Evolutionary conservation across 495 filamentous ascomycete genomes (phyloP).

Genomic region (Cladorrhinum samala): DNA sequence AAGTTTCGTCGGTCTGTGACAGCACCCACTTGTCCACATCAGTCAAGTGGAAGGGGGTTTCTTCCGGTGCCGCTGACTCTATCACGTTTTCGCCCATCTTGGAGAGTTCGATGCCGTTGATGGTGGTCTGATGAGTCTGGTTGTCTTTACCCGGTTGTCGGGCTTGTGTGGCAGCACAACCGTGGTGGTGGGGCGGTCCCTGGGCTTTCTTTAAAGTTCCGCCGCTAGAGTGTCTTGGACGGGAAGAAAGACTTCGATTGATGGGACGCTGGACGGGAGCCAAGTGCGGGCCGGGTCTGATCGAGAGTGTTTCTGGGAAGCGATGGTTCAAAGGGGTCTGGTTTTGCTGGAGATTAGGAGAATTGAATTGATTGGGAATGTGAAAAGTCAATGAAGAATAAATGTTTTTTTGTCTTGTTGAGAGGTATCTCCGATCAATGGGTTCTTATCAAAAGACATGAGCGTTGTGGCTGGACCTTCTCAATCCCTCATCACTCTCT

Average conservation of each 20-base stretch:
- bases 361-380: neutral
- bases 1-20: conserved; percentile 64
- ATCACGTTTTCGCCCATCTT: conserved; percentile 20
- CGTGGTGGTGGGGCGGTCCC: neutral
- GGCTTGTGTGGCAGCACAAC: neutral
- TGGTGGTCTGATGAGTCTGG: neutral
- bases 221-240: conserved; percentile 3
- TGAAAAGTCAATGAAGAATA: too few species aligned
- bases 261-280: conserved; percentile 2
- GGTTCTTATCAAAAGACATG: too few species aligned
- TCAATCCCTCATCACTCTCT: too few species aligned
- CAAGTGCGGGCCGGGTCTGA: conserved; percentile 3
- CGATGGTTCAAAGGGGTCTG: too few species aligned
- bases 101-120: neutral
- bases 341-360: too few species aligned
- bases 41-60: conserved; percentile 56
- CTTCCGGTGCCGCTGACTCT: conserved; percentile 12
- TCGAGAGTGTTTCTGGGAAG: neutral
- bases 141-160: conserved; percentile 8
- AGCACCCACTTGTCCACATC: conserved; percentile 60
- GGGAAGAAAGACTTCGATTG: neutral
- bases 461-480: too few species aligned
- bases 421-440: too few species aligned
- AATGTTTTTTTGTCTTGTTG: too few species aligned
- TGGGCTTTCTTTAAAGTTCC: conserved; percentile 5